phyloP scores from a whole-genome alignment of 768 basidiomycete species.

The Kwoniella sp. region DNA sequence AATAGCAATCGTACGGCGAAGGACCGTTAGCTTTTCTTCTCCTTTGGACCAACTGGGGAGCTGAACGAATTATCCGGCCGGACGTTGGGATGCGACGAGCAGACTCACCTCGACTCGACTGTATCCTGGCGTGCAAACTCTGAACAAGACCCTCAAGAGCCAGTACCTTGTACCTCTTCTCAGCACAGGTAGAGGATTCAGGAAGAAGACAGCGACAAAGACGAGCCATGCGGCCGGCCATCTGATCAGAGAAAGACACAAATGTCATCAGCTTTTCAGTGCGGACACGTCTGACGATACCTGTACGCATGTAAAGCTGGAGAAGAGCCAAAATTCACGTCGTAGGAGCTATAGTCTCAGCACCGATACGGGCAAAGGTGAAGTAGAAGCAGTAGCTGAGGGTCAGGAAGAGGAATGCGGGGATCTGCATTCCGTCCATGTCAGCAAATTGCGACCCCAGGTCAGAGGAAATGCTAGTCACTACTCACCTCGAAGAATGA shows the following conservation, averaged over 20 bases:
- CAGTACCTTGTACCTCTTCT: constrained; percentile 74
- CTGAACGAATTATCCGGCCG: background rate
- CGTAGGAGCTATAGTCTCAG: constrained; percentile 64
- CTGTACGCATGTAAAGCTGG: background rate
- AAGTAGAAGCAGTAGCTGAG: constrained; percentile 83
- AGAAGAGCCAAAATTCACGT: constrained; percentile 57
- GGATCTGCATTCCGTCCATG: constrained; percentile 61
- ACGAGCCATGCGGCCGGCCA: constrained; percentile 70
- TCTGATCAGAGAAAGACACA: constrained; percentile 20
- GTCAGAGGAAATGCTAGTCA: background rate
- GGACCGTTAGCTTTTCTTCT: no score
- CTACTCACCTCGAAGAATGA: constrained; percentile 70
- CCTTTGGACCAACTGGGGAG: no score
- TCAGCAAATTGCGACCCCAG: background rate
- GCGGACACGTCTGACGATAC: background rate
- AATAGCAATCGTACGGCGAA: no score
- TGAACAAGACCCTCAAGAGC: constrained; percentile 68
- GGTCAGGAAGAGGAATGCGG: constrained; percentile 73
- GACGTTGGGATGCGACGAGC: no score
- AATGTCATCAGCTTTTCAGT: background rate
- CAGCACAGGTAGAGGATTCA: constrained; percentile 75
- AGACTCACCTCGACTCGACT: constrained; percentile 71
- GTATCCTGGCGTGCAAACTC: constrained; percentile 70
- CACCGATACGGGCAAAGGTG: constrained; percentile 70
- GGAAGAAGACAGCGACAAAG: constrained; percentile 63